These are phyloP conservation scores for Rauvolfia tetraphylla DNA, from an alignment of 257 asterid genomes.

Conservation along the genomic window DNA sequence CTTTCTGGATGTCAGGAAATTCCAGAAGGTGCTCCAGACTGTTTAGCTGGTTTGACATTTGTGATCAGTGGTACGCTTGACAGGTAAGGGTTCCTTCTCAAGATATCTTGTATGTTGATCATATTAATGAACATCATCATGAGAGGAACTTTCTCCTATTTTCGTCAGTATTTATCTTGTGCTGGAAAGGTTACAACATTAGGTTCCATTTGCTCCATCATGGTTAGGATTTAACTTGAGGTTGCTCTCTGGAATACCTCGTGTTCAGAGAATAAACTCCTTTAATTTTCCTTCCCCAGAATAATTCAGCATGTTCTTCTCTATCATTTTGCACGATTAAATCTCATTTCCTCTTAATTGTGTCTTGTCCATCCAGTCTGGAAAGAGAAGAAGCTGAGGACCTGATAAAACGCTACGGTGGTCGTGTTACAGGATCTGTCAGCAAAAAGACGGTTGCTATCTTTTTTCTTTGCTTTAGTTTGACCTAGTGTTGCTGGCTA, in stretches of 20 bases:
- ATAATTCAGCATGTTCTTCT: neutral
- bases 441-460: constrained; percentile 96
- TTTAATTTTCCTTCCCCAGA: neutral
- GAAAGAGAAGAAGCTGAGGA: constrained; percentile 99
- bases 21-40: constrained; percentile 89
- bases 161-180: neutral
- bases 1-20: constrained; percentile 63
- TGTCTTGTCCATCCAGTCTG: constrained; percentile 52
- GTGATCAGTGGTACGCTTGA: constrained; percentile 98
- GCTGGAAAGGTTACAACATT: constrained; percentile 1
- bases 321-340: neutral
- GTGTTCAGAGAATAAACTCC: neutral
- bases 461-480: constrained; percentile 15
- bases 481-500: constrained; percentile 13
- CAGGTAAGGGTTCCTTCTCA: constrained; percentile 45
- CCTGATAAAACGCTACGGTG: constrained; percentile 92
- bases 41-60: constrained; percentile 89
- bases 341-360: constrained; percentile 1
- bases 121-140: neutral
- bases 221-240: neutral
- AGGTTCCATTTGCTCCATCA: neutral
- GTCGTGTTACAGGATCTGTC: constrained; percentile 97
- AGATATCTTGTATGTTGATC: constrained; percentile 12
- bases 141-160: neutral
- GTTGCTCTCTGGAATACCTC: neutral